phyloP scores from a whole-genome alignment of 75 land plant species.

The Larix kaempferi region DNA sequence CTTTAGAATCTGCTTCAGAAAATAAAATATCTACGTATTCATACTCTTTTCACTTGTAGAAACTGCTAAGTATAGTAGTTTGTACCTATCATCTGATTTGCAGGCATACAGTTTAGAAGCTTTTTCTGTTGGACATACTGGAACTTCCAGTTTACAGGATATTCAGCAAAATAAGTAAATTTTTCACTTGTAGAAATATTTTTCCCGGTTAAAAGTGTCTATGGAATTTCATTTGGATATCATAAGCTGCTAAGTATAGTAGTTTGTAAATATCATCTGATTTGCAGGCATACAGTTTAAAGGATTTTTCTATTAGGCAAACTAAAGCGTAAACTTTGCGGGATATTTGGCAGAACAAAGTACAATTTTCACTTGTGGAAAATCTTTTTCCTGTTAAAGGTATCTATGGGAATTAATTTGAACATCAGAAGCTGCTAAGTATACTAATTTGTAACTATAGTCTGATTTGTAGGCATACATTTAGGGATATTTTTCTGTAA shows the following conservation, averaged over 20 bases:
- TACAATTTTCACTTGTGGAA: not conserved
- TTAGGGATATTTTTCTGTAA: too few species aligned
- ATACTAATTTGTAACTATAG: too few species aligned
- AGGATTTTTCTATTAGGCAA: not conserved
- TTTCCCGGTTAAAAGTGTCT: not conserved
- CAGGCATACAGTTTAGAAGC: not conserved
- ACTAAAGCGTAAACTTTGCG: not conserved
- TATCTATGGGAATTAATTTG: not conserved
- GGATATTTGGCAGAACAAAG: not conserved
- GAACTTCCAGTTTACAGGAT: not conserved
- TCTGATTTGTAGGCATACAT: not conserved
- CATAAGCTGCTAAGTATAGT: not conserved
- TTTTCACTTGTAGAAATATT: too few species aligned
- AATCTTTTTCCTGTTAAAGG: not conserved
- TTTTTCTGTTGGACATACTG: not conserved
- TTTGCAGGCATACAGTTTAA: not conserved
- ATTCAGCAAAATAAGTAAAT: not conserved
- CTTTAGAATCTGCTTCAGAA: not conserved
- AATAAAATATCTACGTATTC: slow-evolving; percentile 40
- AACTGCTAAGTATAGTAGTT: not conserved
- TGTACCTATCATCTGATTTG: not conserved
- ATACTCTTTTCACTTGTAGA: slow-evolving; percentile 18
- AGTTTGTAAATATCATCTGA: not conserved
- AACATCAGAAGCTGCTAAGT: not conserved
- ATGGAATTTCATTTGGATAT: too few species aligned